Conservation (phyloP, 345 rosid species). For the Sisymbrium altissimum region DNA sequence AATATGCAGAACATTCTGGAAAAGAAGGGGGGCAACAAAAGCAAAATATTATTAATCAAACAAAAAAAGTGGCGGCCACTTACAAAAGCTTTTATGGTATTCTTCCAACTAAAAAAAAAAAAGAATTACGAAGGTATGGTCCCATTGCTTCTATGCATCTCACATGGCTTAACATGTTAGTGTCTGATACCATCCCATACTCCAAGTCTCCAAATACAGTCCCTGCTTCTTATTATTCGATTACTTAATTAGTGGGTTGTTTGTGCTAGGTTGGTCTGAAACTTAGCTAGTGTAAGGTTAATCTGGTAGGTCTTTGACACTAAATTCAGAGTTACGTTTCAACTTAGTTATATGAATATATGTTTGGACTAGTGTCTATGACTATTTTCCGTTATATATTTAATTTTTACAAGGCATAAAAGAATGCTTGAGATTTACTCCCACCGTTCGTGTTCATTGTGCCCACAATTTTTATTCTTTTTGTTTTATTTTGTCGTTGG, state of each 20-base stretch:
- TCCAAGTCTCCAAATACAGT: neutral
- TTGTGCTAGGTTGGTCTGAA: slow-evolving; percentile 14
- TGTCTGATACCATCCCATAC: slow-evolving; percentile 27
- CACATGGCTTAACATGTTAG: slow-evolving; percentile 31
- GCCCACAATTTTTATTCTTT: neutral
- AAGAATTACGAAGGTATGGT: neutral
- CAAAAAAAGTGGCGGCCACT: neutral
- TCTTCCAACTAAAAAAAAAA: neutral
- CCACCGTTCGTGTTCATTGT: neutral
- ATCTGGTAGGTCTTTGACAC: neutral
- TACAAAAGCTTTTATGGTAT: neutral
- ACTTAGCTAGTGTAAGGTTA: neutral
- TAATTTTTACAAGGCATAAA: neutral
- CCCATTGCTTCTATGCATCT: slow-evolving; percentile 26
- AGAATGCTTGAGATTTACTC: neutral
- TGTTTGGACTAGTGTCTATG: neutral
- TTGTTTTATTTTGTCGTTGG: neutral
- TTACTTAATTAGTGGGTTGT: neutral
- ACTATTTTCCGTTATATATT: neutral
- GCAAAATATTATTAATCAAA: neutral
- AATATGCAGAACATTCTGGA: slow-evolving; percentile 6
- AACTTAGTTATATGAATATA: neutral
- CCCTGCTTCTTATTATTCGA: neutral
- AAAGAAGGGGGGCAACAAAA: neutral
- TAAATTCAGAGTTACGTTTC: neutral